Base-by-base conservation (phyloP, 495 filamentous ascomycete genomes). In the Hypoxylon perforatum region DNA sequence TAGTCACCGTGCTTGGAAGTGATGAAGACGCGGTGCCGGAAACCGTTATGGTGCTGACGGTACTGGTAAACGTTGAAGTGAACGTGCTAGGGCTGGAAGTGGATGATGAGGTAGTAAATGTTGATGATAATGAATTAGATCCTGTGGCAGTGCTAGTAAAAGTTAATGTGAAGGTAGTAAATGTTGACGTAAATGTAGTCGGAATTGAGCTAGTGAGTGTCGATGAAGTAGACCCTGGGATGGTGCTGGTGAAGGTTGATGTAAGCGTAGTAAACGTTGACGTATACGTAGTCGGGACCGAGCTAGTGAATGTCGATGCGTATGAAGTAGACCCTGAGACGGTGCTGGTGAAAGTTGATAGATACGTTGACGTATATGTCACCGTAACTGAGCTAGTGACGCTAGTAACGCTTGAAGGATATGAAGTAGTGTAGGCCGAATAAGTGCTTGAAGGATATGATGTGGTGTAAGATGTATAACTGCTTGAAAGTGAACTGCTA, bases 131-230 rank as follows among this genome's bases (percentile, higher is more conserved):
- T 17, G 33, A 42, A 19, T 28, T 39, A 45, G 28, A 38, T 18
- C 17, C 33, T 9, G 48, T 30, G 28, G 46, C 8, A 10, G 63
- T 55, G 15, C 44, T 51, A 15, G 52, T 62, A 22, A n/a, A n/a
- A n/a, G n/a, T n/a, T n/a, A n/a, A n/a, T n/a, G n/a, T n/a, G n/a
- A n/a, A n/a, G n/a, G n/a, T n/a, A n/a, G n/a, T n/a, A n/a, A 39
- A 47, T 21, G 44, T 56, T 41, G 63, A 66, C 17, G 63, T 61
- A 25, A 50, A 56, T 19, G 57, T 61, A 7, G 8, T 35, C 14
- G 33, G 14, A 12, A 14, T 4, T 17, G 33, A 41, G 1, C 18
- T 39, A 15, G 12, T 33, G 4, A 19, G 23, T 55, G 1, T 15
- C 28, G 52, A 25, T 19, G 18, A 44, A 1, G 15, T 7, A 12